Evolutionary conservation across 2,329 filamentous ascomycete genomes (phyloP), one percentile per base, ranked within the genome.

Genomic region (Xylaria sp.): DNA sequence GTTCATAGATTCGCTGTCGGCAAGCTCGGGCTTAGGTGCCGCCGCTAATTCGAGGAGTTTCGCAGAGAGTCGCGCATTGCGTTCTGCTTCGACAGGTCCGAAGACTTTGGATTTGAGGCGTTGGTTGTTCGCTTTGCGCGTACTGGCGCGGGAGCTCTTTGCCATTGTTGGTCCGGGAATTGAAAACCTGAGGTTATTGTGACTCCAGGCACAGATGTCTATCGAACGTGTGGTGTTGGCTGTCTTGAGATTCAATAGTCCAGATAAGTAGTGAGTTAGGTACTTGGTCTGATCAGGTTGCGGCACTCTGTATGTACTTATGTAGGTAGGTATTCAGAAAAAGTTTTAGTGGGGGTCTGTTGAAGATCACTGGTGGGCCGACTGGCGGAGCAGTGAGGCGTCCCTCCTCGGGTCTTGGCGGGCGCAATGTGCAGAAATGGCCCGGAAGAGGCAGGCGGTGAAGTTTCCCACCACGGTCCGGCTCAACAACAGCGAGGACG

Each of bases 61-160:
- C 68, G 92, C 91, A 44, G 93, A 93, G 39, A 97, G 87, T 72
- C 95, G 90, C 80, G 94, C 90, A 60, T 90, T 90, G 73, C 95
- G 88, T 51, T 92, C 94, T 74, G 86, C 83, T 79, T 95, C 93
- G 62, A 90, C 89, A 17, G 95, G 95, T 1, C 91, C 92, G 80
- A 97, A 97, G 71, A 97, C 91, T 71, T 88, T 89, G 71, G 87
- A 84, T 79, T 94, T 94, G 71, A 97, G 86, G 74, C 88, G 90
- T 73, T 87, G 86, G 82, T 94, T 93, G 84, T 97, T 97, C 75
- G 86, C 85, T 84, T 97, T 97, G 75, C 85, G 89, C 72, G 87
- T 84, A 78, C 91, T 96, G 71, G 94, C 88, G 78, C 95, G 87
- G 68, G 92, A 84, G 77, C 92, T 92, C 79, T 97, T 97, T 27